These are phyloP conservation scores for Fraxinus nigra DNA, from an alignment of 305 asterid species.

Conservation along the genomic window DNA sequence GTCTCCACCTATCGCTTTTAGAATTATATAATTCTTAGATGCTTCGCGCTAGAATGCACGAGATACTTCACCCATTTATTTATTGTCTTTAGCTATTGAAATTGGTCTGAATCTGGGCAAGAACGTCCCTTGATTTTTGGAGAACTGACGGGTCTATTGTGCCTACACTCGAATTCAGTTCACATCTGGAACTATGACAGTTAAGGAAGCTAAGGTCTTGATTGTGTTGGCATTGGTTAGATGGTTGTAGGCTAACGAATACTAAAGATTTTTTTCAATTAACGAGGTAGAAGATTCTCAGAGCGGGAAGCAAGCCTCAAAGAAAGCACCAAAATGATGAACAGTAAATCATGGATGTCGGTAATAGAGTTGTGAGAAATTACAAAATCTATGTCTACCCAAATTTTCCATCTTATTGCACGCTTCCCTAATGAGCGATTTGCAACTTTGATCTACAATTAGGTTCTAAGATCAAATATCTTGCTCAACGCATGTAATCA, in stretches of 20 bases:
- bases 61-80: not conserved
- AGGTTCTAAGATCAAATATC: not conserved
- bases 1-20: constrained; percentile 16
- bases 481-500: not conserved
- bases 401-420: not conserved
- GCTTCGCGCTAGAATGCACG: not conserved
- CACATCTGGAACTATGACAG: not conserved
- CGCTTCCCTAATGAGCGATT: not conserved
- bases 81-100: not conserved
- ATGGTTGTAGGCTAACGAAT: not conserved
- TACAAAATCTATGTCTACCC: not conserved
- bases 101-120: not conserved
- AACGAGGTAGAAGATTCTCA: not conserved
- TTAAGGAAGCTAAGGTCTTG: not conserved
- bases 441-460: not conserved
- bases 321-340: not conserved
- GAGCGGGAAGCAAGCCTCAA: not conserved
- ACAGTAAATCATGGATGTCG: not conserved
- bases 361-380: not conserved
- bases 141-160: not conserved
- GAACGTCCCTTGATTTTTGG: not conserved
- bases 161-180: not conserved
- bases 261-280: not conserved
- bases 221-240: not conserved
- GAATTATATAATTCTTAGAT: not conserved